Percentiles rank a stretch among this genome's conserved stretches.
phyloP scores from a whole-genome alignment of 2,329 filamentous ascomycete species.

The Periconia sp. region DNA sequence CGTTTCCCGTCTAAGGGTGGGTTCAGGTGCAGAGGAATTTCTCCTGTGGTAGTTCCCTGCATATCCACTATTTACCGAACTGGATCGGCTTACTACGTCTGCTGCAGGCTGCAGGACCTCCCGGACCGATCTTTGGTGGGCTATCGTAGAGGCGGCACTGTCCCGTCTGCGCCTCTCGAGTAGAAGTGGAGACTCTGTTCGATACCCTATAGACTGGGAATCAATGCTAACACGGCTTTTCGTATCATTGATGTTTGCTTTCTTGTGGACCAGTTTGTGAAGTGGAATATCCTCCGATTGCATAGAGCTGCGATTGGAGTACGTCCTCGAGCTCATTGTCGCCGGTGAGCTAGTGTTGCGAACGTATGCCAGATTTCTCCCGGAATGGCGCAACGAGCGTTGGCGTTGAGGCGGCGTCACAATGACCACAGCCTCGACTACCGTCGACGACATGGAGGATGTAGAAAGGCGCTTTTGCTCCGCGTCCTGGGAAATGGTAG shows the following conservation, averaged over 20 bases:
- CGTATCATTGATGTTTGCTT: slow-evolving; percentile 52
- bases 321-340: slow-evolving; percentile 46
- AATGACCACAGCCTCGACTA: slow-evolving; percentile 59
- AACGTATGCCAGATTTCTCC: slow-evolving; percentile 55
- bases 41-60: slow-evolving; percentile 28
- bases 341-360: slow-evolving; percentile 40
- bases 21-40: slow-evolving; percentile 38
- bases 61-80: slow-evolving; percentile 19
- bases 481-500: neutral
- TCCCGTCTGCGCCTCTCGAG: slow-evolving; percentile 27
- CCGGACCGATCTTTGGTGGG: slow-evolving; percentile 35
- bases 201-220: slow-evolving; percentile 26
- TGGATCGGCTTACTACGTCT: slow-evolving; percentile 35
- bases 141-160: slow-evolving; percentile 31
- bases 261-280: slow-evolving; percentile 55
- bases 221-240: slow-evolving; percentile 33
- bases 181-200: slow-evolving; percentile 33
- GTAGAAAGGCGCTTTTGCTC: slow-evolving; percentile 51
- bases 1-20: slow-evolving; percentile 11
- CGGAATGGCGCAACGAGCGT: slow-evolving; percentile 55
- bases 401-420: slow-evolving; percentile 50
- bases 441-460: slow-evolving; percentile 56
- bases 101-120: slow-evolving; percentile 37
- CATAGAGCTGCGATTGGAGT: slow-evolving; percentile 50
- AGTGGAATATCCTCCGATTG: slow-evolving; percentile 47